These are phyloP conservation scores for Penicillium paradoxum DNA, from an alignment of 495 filamentous ascomycete genomes.

Conservation along the genomic window DNA sequence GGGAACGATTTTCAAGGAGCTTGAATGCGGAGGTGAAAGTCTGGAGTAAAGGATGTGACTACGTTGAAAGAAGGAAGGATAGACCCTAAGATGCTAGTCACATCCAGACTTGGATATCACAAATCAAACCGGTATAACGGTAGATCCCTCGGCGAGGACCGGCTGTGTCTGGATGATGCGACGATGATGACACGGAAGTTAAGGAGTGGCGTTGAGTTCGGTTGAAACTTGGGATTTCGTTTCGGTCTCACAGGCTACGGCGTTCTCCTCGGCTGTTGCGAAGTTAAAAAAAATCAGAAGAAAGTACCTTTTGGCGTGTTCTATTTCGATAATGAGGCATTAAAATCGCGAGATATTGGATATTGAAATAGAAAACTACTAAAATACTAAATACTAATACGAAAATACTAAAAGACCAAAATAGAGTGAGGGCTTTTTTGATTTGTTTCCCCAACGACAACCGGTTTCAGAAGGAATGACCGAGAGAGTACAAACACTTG, in stretches of 20 bases:
- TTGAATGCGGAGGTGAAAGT: conserved; percentile 2
- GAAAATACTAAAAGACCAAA: background rate
- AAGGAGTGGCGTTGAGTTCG: conserved; percentile 20
- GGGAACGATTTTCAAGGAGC: background rate
- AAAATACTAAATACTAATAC: background rate
- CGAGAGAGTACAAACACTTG: conserved; percentile 12
- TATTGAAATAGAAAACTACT: background rate
- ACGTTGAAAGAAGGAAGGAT: background rate
- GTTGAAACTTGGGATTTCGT: background rate
- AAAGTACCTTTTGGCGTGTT: background rate
- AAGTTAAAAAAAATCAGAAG: background rate
- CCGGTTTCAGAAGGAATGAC: conserved; percentile 22
- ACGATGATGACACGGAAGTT: conserved; percentile 26
- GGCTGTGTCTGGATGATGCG: conserved; percentile 25
- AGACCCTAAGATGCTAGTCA: background rate
- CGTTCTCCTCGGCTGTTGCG: conserved; percentile 4
- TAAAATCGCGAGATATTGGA: background rate
- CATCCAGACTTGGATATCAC: background rate
- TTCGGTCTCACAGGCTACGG: background rate
- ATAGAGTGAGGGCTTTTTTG: conserved; percentile 17
- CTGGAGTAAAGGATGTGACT: conserved; percentile 1
- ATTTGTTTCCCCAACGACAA: conserved; percentile 25
- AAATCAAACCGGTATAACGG: background rate
- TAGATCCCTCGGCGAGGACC: conserved; percentile 18
- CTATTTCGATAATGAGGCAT: conserved; percentile 6